Evolutionary conservation across 2,329 filamentous ascomycete genomes (phyloP).

Genomic region (Penicillium sp.): DNA sequence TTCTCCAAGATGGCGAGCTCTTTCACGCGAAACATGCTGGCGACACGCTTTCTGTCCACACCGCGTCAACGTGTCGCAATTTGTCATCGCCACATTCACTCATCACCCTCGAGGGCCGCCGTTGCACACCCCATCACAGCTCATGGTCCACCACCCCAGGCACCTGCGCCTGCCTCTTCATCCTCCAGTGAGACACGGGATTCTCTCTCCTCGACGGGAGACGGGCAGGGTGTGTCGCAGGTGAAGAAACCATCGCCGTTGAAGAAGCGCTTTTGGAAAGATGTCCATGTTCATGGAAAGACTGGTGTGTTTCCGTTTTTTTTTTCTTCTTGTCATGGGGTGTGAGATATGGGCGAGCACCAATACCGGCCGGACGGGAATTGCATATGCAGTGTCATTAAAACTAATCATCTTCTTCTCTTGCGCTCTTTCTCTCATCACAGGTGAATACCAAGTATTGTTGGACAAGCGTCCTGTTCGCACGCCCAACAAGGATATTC

Average conservation of each 20-base stretch:
- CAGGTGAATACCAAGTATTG: slow-evolving; percentile 56
- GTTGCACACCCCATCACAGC: slow-evolving; percentile 54
- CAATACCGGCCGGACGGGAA: too few relatives aligned
- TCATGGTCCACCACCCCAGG: slow-evolving; percentile 54
- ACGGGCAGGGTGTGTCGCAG: slow-evolving; percentile 22
- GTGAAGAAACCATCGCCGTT: slow-evolving; percentile 34
- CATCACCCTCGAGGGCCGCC: slow-evolving; percentile 38
- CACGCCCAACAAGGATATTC: slow-evolving; percentile 64
- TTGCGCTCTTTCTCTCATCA: too few relatives aligned
- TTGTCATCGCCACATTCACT: slow-evolving; percentile 29
- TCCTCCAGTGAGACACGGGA: slow-evolving; percentile 44
- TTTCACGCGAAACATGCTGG: neutral
- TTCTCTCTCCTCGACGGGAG: slow-evolving; percentile 23
- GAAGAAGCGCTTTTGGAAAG: slow-evolving; percentile 80
- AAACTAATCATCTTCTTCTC: too few relatives aligned
- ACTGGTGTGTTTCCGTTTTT: slow-evolving; percentile 47
- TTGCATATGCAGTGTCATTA: too few relatives aligned
- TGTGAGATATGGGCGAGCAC: too few relatives aligned
- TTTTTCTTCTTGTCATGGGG: neutral
- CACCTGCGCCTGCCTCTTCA: slow-evolving; percentile 47
- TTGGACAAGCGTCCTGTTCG: slow-evolving; percentile 76
- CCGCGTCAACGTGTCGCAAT: slow-evolving; percentile 12
- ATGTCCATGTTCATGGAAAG: slow-evolving; percentile 64
- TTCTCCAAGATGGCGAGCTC: too few relatives aligned
- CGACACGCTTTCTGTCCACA: slow-evolving; percentile 15